Percentiles rank a stretch among this genome's conserved stretches.
phyloP scores from a whole-genome alignment of 2,329 filamentous ascomycete species.

The Ascochyta koolunga region DNA sequence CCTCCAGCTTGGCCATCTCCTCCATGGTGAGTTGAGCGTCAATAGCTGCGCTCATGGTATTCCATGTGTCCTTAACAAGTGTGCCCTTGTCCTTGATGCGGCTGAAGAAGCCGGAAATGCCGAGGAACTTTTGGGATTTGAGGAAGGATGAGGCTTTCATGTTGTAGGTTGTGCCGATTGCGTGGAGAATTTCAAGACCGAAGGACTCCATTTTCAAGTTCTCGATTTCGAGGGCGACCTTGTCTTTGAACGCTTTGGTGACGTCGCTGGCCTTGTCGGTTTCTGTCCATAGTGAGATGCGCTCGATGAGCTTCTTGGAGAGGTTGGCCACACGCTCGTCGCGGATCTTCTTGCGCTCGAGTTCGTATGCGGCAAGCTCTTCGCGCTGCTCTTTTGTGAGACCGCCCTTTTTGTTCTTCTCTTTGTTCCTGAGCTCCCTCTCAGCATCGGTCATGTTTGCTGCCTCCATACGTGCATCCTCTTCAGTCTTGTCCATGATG shows the following conservation, averaged over 20 bases:
- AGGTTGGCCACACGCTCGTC: slow-evolving; percentile 90
- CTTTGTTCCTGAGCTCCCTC: slow-evolving; percentile 76
- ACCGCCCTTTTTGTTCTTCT: slow-evolving; percentile 90
- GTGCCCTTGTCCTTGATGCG: slow-evolving; percentile 95
- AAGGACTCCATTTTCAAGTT: slow-evolving; percentile 99
- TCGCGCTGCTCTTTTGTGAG: slow-evolving; percentile 92
- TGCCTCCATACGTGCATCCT: slow-evolving; percentile 70
- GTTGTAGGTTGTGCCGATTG: slow-evolving; percentile 89
- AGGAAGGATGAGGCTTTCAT: slow-evolving; percentile 86
- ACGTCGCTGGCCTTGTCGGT: slow-evolving; percentile 88
- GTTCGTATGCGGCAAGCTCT: slow-evolving; percentile 85
- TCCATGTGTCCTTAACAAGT: slow-evolving; percentile 97
- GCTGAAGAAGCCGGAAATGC: slow-evolving; percentile 93
- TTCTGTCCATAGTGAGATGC: slow-evolving; percentile 94
- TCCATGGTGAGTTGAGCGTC: slow-evolving; percentile 98
- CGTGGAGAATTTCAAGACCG: slow-evolving; percentile 92
- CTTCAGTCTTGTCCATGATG: slow-evolving; percentile 86
- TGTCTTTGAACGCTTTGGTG: slow-evolving; percentile 87
- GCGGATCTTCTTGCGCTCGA: slow-evolving; percentile 80
- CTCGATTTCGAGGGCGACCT: slow-evolving; percentile 93
- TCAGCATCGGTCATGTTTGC: slow-evolving; percentile 73
- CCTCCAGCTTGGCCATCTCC: slow-evolving; percentile 96
- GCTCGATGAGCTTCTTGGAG: slow-evolving; percentile 82
- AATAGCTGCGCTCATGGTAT: slow-evolving; percentile 93
- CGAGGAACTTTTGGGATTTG: slow-evolving; percentile 95